phyloP scores from a whole-genome alignment of 2,329 filamentous ascomycete species.

The Chalara sp. region DNA sequence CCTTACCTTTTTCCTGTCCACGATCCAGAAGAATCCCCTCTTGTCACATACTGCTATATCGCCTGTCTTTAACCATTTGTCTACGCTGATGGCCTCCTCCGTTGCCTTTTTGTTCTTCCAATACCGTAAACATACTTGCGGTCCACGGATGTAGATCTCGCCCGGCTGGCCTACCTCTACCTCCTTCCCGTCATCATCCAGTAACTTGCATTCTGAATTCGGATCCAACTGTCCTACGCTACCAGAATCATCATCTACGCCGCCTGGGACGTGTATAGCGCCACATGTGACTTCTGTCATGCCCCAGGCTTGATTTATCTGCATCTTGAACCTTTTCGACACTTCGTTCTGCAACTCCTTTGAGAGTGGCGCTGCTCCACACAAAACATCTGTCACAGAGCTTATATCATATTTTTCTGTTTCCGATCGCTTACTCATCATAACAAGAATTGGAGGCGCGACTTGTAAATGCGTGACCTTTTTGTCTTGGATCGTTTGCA shows the following conservation, averaged over 20 bases:
- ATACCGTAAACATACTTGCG: slow-evolving; percentile 37
- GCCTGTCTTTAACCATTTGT: slow-evolving; percentile 48
- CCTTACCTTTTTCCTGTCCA: slow-evolving; percentile 39
- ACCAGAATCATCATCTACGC: slow-evolving; percentile 33
- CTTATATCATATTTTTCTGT: slow-evolving; percentile 45
- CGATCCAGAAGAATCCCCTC: slow-evolving; percentile 56
- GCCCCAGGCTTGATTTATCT: slow-evolving; percentile 48
- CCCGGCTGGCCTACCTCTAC: slow-evolving; percentile 33
- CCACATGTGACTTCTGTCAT: slow-evolving; percentile 51
- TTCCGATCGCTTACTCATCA: slow-evolving; percentile 51
- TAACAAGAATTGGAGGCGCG: slow-evolving; percentile 52
- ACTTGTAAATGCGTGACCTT: slow-evolving; percentile 46
- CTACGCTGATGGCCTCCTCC: slow-evolving; percentile 30
- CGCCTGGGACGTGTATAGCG: slow-evolving; percentile 32
- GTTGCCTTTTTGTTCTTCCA: slow-evolving; percentile 32
- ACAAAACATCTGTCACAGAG: slow-evolving; percentile 38
- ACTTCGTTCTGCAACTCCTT: slow-evolving; percentile 32
- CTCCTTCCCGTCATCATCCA: slow-evolving; percentile 30
- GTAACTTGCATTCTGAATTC: slow-evolving; percentile 38
- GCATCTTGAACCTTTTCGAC: slow-evolving; percentile 30
- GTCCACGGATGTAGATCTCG: slow-evolving; percentile 37
- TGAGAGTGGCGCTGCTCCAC: slow-evolving; percentile 47
- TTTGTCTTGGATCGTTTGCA: slow-evolving; percentile 42
- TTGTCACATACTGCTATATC: slow-evolving; percentile 45
- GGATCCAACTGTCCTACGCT: slow-evolving; percentile 46